These are phyloP conservation scores for Xylaria bambusicola DNA, from an alignment of 495 filamentous ascomycete genomes.

Conservation along the genomic window DNA sequence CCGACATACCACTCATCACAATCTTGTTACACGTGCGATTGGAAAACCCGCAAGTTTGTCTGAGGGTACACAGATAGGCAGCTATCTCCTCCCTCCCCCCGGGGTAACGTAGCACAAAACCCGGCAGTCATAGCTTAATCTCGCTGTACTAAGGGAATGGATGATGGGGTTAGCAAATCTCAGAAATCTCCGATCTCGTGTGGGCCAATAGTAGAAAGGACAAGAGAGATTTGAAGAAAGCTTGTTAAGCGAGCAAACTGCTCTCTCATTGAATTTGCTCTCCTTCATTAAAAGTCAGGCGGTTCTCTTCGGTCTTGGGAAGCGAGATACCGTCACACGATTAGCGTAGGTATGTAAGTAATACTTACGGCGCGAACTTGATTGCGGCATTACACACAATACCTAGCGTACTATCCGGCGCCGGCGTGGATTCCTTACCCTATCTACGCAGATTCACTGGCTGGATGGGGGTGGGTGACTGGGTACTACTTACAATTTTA, in stretches of 20 bases:
- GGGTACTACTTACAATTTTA: no score
- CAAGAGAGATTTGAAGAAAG: background rate
- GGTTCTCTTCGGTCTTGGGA: background rate
- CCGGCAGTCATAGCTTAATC: slow-evolving; percentile 4
- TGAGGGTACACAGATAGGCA: no score
- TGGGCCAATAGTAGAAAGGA: background rate
- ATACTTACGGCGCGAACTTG: background rate
- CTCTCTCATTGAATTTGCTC: background rate
- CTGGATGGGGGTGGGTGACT: no score
- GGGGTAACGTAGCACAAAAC: no score
- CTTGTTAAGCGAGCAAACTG: slow-evolving; percentile 2
- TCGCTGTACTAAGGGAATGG: background rate
- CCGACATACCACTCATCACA: no score
- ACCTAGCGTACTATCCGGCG: background rate
- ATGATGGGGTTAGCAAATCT: background rate
- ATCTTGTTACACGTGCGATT: no score
- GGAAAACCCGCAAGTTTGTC: no score
- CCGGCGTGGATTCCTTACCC: no score
- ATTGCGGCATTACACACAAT: background rate
- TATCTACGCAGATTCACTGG: background rate
- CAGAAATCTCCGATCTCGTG: slow-evolving; percentile 10
- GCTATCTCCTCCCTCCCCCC: no score
- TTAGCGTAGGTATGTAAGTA: background rate
- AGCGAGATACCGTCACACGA: no score
- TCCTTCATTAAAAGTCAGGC: background rate